These are phyloP conservation scores for Lagenidium sp. DNA, from an alignment of 352 stramenopile species.

Conservation along the genomic window DNA sequence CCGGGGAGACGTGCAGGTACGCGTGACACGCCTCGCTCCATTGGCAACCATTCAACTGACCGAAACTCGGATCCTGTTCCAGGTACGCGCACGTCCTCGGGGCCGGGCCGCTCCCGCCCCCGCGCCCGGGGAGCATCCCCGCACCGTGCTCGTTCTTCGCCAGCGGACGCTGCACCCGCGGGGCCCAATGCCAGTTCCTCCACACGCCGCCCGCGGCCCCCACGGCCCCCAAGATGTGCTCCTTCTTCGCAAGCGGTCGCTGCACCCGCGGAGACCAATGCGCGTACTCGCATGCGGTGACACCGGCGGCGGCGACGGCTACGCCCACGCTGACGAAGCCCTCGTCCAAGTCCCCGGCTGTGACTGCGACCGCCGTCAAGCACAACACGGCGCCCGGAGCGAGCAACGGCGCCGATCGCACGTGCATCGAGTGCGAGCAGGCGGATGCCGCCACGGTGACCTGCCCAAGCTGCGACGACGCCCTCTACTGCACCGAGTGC, in stretches of 20 bases:
- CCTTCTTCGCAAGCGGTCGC: constrained; percentile 36
- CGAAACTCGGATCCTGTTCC: too few relatives aligned
- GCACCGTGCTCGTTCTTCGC: constrained; percentile 36
- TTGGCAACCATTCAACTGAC: too few relatives aligned
- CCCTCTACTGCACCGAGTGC: constrained; percentile 56
- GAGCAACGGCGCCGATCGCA: constrained; percentile 17
- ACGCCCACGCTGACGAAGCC: background rate
- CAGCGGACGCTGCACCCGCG: constrained; percentile 37
- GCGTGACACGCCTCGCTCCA: too few relatives aligned
- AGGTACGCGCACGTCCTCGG: constrained; percentile 38
- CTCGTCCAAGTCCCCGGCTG: background rate
- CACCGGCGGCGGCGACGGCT: background rate
- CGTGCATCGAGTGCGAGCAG: constrained; percentile 63
- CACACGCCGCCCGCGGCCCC: constrained; percentile 14
- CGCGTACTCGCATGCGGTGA: constrained; percentile 26
- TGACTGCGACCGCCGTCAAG: too few relatives aligned
- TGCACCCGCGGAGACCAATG: constrained; percentile 47
- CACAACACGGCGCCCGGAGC: background rate
- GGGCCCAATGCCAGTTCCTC: constrained; percentile 35
- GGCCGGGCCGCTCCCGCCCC: constrained; percentile 4
- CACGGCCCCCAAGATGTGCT: constrained; percentile 18
- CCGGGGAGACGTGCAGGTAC: constrained; percentile 16
- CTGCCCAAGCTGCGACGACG: constrained; percentile 47
- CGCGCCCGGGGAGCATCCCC: constrained; percentile 9
- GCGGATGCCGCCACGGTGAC: constrained; percentile 27